A percentile compares a stretch with the other conserved stretches of the same genome.
Evolutionary conservation across 352 stramenopile genomes (phyloP).

Genomic region (Peronospora destructor): DNA sequence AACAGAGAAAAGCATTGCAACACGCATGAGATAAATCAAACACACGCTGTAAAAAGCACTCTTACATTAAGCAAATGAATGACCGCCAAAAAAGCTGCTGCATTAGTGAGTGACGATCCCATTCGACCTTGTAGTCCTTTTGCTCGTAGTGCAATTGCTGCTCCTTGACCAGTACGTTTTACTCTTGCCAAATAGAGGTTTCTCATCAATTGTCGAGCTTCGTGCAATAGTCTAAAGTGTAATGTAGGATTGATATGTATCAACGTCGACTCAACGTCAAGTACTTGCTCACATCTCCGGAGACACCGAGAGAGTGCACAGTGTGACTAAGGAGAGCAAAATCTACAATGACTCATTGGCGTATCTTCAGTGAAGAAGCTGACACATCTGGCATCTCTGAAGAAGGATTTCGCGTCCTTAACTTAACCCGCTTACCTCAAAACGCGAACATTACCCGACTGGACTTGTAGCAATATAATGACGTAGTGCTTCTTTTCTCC

Average conservation of each 20-base stretch:
- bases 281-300: no score
- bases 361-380: slow-evolving; percentile 67
- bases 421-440: slow-evolving; percentile 49
- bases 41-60: no score
- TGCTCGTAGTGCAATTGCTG: slow-evolving; percentile 52
- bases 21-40: no score
- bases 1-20: no score
- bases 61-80: no score
- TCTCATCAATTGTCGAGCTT: slow-evolving; percentile 13
- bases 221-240: no score
- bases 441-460: slow-evolving; percentile 61
- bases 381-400: slow-evolving; percentile 59
- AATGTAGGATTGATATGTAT: no score
- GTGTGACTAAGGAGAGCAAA: slow-evolving; percentile 67
- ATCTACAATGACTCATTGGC: slow-evolving; percentile 67
- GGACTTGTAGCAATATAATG: slow-evolving; percentile 65
- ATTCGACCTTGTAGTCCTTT: no score
- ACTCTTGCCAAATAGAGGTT: slow-evolving; percentile 45
- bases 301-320: slow-evolving; percentile 22
- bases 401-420: slow-evolving; percentile 54
- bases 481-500: background rate
- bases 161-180: slow-evolving; percentile 30
- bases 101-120: no score
- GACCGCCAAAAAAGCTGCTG: no score
- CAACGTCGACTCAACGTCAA: no score